Percentiles rank a stretch among this genome's conserved stretches.
Conservation (phyloP, 768 basidiomycete species). For the Trametes coccinea region DNA sequence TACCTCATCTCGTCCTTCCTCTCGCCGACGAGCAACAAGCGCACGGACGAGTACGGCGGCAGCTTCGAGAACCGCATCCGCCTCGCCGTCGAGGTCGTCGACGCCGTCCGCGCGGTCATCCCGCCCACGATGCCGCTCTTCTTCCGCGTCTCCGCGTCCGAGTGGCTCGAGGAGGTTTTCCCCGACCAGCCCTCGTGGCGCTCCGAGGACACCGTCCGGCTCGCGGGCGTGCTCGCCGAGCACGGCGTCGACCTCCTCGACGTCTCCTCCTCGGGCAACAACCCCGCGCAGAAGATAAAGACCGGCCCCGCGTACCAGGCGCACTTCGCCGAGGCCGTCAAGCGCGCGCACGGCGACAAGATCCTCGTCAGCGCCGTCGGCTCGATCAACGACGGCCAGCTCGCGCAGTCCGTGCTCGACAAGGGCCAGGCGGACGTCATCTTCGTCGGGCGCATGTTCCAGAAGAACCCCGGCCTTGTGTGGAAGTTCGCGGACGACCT, state of each 20-base stretch:
- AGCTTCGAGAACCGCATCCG: conserved; percentile 50
- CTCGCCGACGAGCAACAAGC: conserved; percentile 43
- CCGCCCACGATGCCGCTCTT: conserved; percentile 68
- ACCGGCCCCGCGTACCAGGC: conserved; percentile 32
- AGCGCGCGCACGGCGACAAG: conserved; percentile 44
- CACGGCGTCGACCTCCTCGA: conserved; percentile 78
- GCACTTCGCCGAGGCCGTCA: conserved; percentile 35
- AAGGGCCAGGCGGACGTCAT: conserved; percentile 57
- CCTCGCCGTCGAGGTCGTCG: conserved; percentile 34
- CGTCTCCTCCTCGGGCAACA: conserved; percentile 65
- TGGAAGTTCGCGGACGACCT: conserved; percentile 55
- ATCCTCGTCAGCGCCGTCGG: conserved; percentile 56
- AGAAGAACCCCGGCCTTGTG: conserved; percentile 52
- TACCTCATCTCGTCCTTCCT: conserved; percentile 37
- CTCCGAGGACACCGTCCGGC: conserved; percentile 61
- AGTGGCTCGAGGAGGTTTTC: conserved; percentile 63
- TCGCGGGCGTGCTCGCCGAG: conserved; percentile 58
- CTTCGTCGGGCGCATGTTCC: conserved; percentile 41
- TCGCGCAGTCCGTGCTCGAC: conserved; percentile 61
- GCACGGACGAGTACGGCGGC: conserved; percentile 52
- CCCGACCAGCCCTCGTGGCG: conserved; percentile 68
- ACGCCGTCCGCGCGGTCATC: conserved; percentile 53
- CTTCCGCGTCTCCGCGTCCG: conserved; percentile 69
- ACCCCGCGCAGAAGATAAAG: conserved; percentile 44
- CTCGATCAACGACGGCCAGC: conserved; percentile 50